Percentiles rank a stretch among this genome's conserved stretches.
Evolutionary conservation across 1,284 basidiomycete species (phyloP).

Genomic region (Ceratobasidium sp.): DNA sequence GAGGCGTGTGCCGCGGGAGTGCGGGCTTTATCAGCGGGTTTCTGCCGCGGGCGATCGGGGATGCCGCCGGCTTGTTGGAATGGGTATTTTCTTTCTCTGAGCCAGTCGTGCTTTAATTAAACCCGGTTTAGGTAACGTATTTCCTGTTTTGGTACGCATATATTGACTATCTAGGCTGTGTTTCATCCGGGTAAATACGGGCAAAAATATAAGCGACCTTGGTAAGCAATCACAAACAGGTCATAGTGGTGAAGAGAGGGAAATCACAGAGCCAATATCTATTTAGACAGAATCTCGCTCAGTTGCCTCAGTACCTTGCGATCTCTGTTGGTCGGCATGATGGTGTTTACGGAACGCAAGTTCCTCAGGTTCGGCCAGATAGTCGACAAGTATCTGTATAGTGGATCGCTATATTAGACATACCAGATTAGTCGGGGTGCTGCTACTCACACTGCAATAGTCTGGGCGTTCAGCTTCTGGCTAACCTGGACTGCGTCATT

Average conservation of each 20-base stretch:
- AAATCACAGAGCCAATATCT: too few species aligned
- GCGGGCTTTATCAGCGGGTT: background rate
- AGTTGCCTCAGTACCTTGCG: background rate
- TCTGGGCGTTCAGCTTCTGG: background rate
- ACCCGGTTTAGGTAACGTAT: background rate
- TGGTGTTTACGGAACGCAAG: background rate
- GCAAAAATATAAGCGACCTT: too few species aligned
- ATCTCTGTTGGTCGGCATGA: too few species aligned
- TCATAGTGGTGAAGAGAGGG: too few species aligned
- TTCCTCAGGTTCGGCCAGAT: background rate
- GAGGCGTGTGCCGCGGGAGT: background rate
- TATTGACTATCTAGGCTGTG: too few species aligned
- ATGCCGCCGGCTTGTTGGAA: background rate
- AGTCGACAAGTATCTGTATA: background rate
- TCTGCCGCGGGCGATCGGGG: background rate
- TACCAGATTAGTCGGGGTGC: background rate
- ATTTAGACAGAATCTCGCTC: too few species aligned
- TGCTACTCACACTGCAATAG: background rate
- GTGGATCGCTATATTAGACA: too few species aligned
- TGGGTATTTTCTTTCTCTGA: background rate
- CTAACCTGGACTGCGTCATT: too few species aligned
- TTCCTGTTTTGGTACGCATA: background rate
- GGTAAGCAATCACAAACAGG: too few species aligned
- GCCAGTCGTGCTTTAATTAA: background rate
- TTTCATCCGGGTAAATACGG: too few species aligned